Conservation (phyloP, 768 basidiomycete species). For the Naganishia antarctica region DNA sequence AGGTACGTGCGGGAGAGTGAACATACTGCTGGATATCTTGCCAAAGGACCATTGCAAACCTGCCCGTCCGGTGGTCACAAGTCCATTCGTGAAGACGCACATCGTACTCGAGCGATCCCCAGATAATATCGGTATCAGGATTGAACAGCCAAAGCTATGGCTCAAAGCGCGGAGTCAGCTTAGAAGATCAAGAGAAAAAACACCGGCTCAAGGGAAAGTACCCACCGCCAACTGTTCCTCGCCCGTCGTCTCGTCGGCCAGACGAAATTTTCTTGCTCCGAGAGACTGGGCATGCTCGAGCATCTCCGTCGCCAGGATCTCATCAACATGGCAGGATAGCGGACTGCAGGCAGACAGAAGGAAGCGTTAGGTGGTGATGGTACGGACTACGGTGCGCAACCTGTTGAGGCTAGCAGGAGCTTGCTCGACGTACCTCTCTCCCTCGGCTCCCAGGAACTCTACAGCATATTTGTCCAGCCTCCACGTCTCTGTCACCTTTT, state of each 20-base stretch:
- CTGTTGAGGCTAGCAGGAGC: background rate
- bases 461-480: slow-evolving; percentile 13
- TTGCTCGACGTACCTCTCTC: background rate
- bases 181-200: background rate
- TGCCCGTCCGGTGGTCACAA: background rate
- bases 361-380: no score
- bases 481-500: background rate
- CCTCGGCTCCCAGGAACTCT: slow-evolving; percentile 2
- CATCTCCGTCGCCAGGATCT: slow-evolving; percentile 11
- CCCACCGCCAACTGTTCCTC: slow-evolving; percentile 7
- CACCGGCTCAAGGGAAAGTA: background rate
- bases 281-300: slow-evolving; percentile 14
- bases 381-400: background rate
- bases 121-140: slow-evolving; percentile 5
- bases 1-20: background rate
- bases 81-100: background rate
- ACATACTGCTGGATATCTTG: background rate
- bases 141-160: slow-evolving; percentile 19
- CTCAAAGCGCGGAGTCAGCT: background rate
- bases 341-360: background rate
- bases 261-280: background rate
- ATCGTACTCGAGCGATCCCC: background rate
- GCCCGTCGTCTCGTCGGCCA: background rate
- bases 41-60: slow-evolving; percentile 7
- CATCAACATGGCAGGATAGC: slow-evolving; percentile 1